Conservation (phyloP, 169 alveolate genomes). For the Cryptosporidium canis region DNA sequence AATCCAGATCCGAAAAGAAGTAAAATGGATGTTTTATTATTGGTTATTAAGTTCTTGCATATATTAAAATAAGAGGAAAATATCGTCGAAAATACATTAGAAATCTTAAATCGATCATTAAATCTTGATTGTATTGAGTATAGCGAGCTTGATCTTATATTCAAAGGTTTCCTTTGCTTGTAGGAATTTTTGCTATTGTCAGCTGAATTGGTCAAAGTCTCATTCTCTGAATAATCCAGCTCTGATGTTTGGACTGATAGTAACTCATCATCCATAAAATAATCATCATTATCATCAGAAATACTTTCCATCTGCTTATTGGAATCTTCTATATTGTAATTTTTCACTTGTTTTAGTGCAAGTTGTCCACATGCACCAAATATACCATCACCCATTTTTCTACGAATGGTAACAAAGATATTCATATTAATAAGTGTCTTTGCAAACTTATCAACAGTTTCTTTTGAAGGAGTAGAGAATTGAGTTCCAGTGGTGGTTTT, state of each 20-base stretch:
- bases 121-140: neutral
- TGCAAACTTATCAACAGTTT: neutral
- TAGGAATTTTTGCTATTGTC: neutral
- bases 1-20: conserved; percentile 19
- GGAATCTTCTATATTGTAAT: conserved; percentile 18
- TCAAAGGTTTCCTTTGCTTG: neutral
- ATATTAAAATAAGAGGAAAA: neutral
- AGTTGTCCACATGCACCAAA: conserved; percentile 67
- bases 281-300: conserved; percentile 16
- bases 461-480: conserved; percentile 59
- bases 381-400: conserved; percentile 46
- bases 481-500: conserved; percentile 8
- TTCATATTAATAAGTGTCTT: neutral
- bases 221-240: neutral
- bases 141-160: neutral
- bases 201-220: neutral
- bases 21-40: neutral
- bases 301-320: neutral
- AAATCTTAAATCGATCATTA: neutral
- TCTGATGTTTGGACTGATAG: neutral
- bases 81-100: neutral
- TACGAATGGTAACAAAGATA: conserved; percentile 42
- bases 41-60: neutral
- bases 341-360: conserved; percentile 20
- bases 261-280: conserved; percentile 7